Percentiles rank a stretch among this genome's conserved stretches.
Conservation (phyloP, 495 filamentous ascomycete species). For the Echria macrotheca region DNA sequence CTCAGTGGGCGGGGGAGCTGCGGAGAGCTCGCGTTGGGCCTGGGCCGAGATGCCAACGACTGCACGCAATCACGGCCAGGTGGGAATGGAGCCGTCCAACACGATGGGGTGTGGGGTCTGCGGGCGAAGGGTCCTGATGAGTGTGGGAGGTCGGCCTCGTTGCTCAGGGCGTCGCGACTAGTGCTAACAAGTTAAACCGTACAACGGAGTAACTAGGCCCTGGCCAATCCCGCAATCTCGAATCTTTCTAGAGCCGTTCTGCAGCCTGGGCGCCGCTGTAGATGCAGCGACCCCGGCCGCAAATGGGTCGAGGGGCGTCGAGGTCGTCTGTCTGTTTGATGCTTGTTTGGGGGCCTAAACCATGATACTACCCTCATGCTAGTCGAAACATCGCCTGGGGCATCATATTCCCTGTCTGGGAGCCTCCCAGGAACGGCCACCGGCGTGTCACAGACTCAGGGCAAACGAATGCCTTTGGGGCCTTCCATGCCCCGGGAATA, state of each 20-base stretch:
- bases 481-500: slow-evolving; percentile 15
- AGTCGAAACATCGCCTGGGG: slow-evolving; percentile 27
- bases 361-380: slow-evolving; percentile 33
- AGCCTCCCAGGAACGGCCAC: slow-evolving; percentile 13
- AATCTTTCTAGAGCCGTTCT: slow-evolving; percentile 22
- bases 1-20: neutral
- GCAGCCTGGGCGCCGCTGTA: neutral
- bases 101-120: slow-evolving; percentile 12
- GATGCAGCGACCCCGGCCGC: neutral
- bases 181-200: too few species aligned
- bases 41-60: too few species aligned
- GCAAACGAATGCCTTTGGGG: slow-evolving; percentile 11
- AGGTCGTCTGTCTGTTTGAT: slow-evolving; percentile 38
- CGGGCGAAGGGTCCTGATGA: neutral
- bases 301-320: slow-evolving; percentile 6
- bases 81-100: neutral
- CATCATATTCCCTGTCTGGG: slow-evolving; percentile 19
- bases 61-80: too few species aligned
- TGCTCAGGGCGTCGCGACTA: too few species aligned
- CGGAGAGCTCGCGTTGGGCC: neutral
- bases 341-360: slow-evolving; percentile 39
- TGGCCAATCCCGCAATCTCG: slow-evolving; percentile 17
- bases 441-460: slow-evolving; percentile 13
- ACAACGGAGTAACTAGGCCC: too few species aligned
- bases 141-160: too few species aligned